Evolutionary conservation across 2,329 filamentous ascomycete species (phyloP).

Genomic region (Piedraia hortae): DNA sequence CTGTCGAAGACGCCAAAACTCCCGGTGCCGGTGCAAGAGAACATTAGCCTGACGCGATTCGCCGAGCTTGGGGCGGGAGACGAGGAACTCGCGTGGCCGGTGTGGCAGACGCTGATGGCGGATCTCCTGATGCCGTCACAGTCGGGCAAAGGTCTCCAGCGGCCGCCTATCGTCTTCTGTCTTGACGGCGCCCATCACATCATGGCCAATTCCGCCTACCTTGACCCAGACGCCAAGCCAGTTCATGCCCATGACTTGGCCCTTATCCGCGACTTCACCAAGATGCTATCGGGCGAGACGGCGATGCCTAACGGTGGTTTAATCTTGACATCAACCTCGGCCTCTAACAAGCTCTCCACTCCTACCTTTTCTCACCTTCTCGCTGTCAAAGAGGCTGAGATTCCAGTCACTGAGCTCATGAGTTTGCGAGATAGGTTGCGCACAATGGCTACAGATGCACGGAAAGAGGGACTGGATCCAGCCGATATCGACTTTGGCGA

Average conservation of each 20-base stretch:
- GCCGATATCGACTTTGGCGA: conserved; percentile 1
- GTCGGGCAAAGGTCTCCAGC: conserved; percentile 15
- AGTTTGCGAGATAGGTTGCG: conserved; percentile 1
- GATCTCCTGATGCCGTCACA: conserved; percentile 34
- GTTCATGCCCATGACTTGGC: conserved; percentile 72
- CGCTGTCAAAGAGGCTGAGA: conserved; percentile 1
- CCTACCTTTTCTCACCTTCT: conserved; percentile 30
- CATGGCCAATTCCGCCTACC: conserved; percentile 55
- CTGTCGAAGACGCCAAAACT: conserved; percentile 29
- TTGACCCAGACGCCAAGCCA: conserved; percentile 36
- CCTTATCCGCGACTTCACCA: conserved; percentile 46
- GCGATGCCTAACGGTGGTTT: conserved; percentile 45
- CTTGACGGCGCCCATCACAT: conserved; percentile 59
- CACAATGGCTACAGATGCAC: background rate
- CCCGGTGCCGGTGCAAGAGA: conserved; percentile 28
- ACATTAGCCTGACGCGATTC: conserved; percentile 37
- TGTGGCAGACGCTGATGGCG: conserved; percentile 55
- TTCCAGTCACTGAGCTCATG: background rate
- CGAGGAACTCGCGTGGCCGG: conserved; percentile 48
- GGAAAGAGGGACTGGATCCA: background rate
- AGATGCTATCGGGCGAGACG: conserved; percentile 34
- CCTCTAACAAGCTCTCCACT: conserved; percentile 37
- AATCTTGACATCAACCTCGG: conserved; percentile 45
- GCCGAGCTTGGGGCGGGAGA: conserved; percentile 42
- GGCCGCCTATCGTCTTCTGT: conserved; percentile 41